Evolutionary conservation across 1,139 yeast genomes (phyloP).

Genomic region (Yamadazyma blattariae): DNA sequence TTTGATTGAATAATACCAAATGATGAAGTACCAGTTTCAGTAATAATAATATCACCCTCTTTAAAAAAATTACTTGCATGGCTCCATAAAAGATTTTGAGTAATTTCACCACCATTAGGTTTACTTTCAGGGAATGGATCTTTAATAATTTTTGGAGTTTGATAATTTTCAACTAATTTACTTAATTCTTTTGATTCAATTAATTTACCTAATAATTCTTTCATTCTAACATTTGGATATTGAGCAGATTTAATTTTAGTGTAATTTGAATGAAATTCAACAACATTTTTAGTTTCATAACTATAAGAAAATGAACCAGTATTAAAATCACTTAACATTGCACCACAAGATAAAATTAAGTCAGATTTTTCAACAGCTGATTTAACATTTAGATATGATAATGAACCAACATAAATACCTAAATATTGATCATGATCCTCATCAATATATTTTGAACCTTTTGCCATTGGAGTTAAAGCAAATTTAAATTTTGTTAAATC

Average conservation of each 20-base stretch:
- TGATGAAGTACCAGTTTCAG: constrained; percentile 44
- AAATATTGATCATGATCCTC: constrained; percentile 26
- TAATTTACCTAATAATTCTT: constrained; percentile 24
- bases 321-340: constrained; percentile 38
- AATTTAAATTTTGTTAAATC: constrained; percentile 29
- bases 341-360: constrained; percentile 32
- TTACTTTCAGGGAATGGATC: constrained; percentile 15
- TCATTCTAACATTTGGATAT: constrained; percentile 37
- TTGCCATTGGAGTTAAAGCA: constrained; percentile 34
- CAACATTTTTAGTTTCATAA: constrained; percentile 32
- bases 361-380: constrained; percentile 29
- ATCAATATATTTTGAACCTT: constrained; percentile 26
- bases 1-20: constrained; percentile 39
- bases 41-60: constrained; percentile 34
- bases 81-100: constrained; percentile 38
- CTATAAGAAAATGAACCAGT: constrained; percentile 41
- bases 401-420: constrained; percentile 33
- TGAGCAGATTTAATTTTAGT: constrained; percentile 34
- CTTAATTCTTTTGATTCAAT: constrained; percentile 15
- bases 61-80: constrained; percentile 30
- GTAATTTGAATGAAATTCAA: constrained; percentile 40
- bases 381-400: constrained; percentile 31
- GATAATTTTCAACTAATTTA: constrained; percentile 14
- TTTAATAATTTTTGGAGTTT: constrained; percentile 16
- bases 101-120: constrained; percentile 14